Conservation (phyloP, 371 early-diverging fungal genomes). For the Mortierella sp. region DNA sequence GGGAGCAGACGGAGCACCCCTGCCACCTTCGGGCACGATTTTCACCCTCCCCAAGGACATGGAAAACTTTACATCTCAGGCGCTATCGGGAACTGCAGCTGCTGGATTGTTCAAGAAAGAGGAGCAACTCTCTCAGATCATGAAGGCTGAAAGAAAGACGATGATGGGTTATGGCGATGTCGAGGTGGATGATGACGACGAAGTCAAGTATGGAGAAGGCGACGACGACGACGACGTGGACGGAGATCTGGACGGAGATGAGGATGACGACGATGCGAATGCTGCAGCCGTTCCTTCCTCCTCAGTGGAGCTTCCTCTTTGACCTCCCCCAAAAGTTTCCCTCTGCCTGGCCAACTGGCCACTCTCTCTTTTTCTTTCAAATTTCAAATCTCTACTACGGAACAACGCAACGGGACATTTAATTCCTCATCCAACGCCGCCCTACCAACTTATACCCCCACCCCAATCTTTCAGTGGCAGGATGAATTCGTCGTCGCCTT, state of each 20-base stretch:
- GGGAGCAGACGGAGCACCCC: conserved; percentile 18
- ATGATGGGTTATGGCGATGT: conserved; percentile 40
- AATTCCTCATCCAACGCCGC: no score
- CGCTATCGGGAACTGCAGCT: not conserved
- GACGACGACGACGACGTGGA: conserved; percentile 50
- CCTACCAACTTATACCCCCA: no score
- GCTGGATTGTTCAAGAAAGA: conserved; percentile 7
- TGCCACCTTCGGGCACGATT: conserved; percentile 6
- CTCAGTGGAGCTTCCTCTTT: conserved; percentile 45
- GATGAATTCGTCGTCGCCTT: no score
- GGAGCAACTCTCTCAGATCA: not conserved
- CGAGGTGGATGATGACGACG: conserved; percentile 52
- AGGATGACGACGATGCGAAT: conserved; percentile 44
- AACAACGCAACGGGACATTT: no score
- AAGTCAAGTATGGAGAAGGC: conserved; percentile 53
- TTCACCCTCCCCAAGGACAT: not conserved
- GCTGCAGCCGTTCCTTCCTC: conserved; percentile 50
- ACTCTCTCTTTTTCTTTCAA: not conserved
- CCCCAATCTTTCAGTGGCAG: no score
- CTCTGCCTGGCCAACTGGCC: not conserved
- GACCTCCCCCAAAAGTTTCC: not conserved
- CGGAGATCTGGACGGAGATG: conserved; percentile 36
- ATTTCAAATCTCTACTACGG: no score
- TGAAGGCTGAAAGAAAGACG: conserved; percentile 4
- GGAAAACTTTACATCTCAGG: not conserved